phyloP scores from a whole-genome alignment of 2,329 filamentous ascomycete genomes.

The Cryphonectria naterciae region DNA sequence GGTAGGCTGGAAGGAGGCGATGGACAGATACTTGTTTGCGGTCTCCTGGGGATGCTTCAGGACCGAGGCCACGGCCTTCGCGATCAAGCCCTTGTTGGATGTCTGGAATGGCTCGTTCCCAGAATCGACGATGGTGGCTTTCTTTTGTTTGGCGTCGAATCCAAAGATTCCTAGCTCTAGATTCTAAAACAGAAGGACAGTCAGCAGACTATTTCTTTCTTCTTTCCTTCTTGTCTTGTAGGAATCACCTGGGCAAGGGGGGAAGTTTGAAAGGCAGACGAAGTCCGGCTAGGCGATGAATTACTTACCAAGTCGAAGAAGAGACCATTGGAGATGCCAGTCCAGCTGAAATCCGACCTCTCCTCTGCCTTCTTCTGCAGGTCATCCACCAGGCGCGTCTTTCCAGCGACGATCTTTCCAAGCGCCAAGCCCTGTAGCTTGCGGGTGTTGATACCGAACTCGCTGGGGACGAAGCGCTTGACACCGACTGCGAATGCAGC shows the following conservation, averaged over 20 bases:
- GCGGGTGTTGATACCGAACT: slow-evolving; percentile 50
- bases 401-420: slow-evolving; percentile 36
- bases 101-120: slow-evolving; percentile 56
- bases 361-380: slow-evolving; percentile 53
- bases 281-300: background rate
- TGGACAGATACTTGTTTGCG: slow-evolving; percentile 60
- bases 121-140: slow-evolving; percentile 58
- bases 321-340: slow-evolving; percentile 58
- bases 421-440: slow-evolving; percentile 33
- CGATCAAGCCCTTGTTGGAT: slow-evolving; percentile 56
- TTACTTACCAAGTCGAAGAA: slow-evolving; percentile 63
- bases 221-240: slow-evolving; percentile 33
- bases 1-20: slow-evolving; percentile 59
- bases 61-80: slow-evolving; percentile 53
- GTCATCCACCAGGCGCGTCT: slow-evolving; percentile 50
- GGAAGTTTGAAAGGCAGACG: background rate
- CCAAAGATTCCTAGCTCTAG: slow-evolving; percentile 55
- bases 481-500: slow-evolving; percentile 60
- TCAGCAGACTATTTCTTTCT: too few species aligned
- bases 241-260: background rate
- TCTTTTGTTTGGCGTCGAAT: slow-evolving; percentile 53
- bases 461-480: slow-evolving; percentile 60
- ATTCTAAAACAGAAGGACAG: slow-evolving; percentile 33
- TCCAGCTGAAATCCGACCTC: slow-evolving; percentile 58
- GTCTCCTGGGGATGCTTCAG: slow-evolving; percentile 55